Evolutionary conservation across 2,329 filamentous ascomycete genomes (phyloP).

Genomic region (Paecilomyces formosus): DNA sequence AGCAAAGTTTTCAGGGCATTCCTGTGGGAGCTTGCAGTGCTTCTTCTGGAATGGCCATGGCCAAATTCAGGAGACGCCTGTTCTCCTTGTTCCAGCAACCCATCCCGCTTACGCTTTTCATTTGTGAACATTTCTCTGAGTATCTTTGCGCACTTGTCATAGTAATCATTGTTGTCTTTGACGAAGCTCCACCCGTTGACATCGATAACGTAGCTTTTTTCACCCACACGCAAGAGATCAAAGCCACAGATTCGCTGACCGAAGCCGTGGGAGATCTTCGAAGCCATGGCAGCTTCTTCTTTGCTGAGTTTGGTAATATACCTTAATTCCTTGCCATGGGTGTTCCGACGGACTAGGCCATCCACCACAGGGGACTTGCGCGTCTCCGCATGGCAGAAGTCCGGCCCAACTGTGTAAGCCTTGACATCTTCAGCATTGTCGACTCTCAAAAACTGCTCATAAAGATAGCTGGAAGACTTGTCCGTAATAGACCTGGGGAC

Average conservation of each 20-base stretch:
- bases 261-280: conserved; percentile 83
- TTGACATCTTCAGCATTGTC: conserved; percentile 98
- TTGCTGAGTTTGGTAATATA: conserved; percentile 81
- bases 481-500: conserved; percentile 77
- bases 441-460: conserved; percentile 93
- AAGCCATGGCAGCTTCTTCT: conserved; percentile 78
- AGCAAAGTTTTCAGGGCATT: conserved; percentile 52
- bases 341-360: conserved; percentile 89
- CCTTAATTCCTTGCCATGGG: conserved; percentile 91
- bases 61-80: conserved; percentile 23
- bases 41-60: conserved; percentile 26
- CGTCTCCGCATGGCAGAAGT: conserved; percentile 94
- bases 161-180: conserved; percentile 98
- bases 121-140: conserved; percentile 80
- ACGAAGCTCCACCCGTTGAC: conserved; percentile 99
- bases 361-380: conserved; percentile 96
- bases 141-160: conserved; percentile 81
- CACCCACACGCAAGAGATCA: conserved; percentile 78
- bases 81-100: conserved; percentile 25
- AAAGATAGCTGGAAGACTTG: conserved; percentile 77
- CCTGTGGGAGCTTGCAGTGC: conserved; percentile 35
- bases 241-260: conserved; percentile 95
- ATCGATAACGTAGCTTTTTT: conserved; percentile 94
- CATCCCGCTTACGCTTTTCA: conserved; percentile 51
- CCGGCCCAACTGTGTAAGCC: conserved; percentile 89